A percentile compares a stretch with the other conserved stretches of the same genome.
Conservation (phyloP, 192 early-diverging fungal species). For the Backusella liffmaniae region DNA sequence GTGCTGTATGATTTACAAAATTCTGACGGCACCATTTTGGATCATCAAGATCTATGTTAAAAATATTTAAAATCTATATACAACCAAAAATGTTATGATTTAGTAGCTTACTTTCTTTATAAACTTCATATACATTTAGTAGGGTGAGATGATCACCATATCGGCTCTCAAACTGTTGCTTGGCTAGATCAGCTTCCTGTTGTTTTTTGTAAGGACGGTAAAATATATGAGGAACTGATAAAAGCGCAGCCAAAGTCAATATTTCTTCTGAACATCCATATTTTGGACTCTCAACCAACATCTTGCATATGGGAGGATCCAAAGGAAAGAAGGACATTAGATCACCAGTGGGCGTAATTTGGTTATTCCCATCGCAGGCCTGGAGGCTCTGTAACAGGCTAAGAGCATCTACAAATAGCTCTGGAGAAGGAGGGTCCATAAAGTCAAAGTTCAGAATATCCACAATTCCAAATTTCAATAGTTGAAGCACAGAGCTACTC, state of each 20-base stretch:
- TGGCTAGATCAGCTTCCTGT: conserved; percentile 85
- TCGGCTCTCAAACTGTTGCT: conserved; percentile 86
- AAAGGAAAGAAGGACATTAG: conserved; percentile 95
- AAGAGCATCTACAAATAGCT: conserved; percentile 95
- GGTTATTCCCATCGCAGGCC: conserved; percentile 91
- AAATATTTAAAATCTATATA: background rate
- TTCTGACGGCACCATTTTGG: conserved; percentile 92
- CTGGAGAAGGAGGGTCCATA: conserved; percentile 98
- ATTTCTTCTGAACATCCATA: conserved; percentile 93
- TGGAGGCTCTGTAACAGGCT: conserved; percentile 94
- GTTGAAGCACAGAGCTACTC: conserved; percentile 90
- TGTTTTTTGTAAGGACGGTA: conserved; percentile 86
- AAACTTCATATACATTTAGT: conserved; percentile 93
- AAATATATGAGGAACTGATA: conserved; percentile 89
- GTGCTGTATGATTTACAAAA: conserved; percentile 82
- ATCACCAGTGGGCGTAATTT: conserved; percentile 80
- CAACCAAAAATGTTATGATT: background rate
- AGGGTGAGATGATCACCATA: conserved; percentile 97
- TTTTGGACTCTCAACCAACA: conserved; percentile 82
- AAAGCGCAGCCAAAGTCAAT: conserved; percentile 91
- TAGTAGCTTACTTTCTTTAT: conserved; percentile 58
- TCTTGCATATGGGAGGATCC: conserved; percentile 93
- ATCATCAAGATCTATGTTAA: conserved; percentile 51
- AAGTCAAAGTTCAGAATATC: conserved; percentile 99
- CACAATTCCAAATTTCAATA: conserved; percentile 95